phyloP scores from a whole-genome alignment of 2,329 filamentous ascomycete genomes.

The Neospermospora avenae region DNA sequence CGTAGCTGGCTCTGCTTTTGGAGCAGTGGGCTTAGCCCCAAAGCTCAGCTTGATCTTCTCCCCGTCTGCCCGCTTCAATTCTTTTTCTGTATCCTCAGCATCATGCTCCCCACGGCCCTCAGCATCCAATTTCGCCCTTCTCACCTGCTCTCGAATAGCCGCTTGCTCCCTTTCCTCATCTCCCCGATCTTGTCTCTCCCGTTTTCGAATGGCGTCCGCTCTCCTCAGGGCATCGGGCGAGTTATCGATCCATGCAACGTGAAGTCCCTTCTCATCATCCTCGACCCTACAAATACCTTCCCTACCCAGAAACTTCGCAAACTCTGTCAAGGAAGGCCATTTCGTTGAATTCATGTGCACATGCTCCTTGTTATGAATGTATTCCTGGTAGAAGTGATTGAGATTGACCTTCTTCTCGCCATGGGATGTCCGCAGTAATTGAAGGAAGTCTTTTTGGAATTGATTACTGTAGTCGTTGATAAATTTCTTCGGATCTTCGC shows the following conservation, averaged over 20 bases:
- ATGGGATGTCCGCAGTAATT: slow-evolving; percentile 75
- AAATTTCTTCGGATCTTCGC: slow-evolving; percentile 79
- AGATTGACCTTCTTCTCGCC: slow-evolving; percentile 86
- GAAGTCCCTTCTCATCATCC: slow-evolving; percentile 81
- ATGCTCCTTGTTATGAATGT: slow-evolving; percentile 84
- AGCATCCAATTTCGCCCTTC: slow-evolving; percentile 63
- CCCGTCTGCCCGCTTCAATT: slow-evolving; percentile 62
- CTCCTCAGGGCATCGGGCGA: slow-evolving; percentile 79
- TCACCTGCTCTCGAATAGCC: slow-evolving; percentile 80
- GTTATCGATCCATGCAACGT: slow-evolving; percentile 89
- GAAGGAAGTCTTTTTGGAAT: slow-evolving; percentile 77
- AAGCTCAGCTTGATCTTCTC: slow-evolving; percentile 74
- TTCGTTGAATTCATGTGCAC: slow-evolving; percentile 92
- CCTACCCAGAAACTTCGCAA: slow-evolving; percentile 79
- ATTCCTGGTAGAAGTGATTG: slow-evolving; percentile 94
- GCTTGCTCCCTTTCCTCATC: slow-evolving; percentile 87
- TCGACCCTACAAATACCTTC: slow-evolving; percentile 89
- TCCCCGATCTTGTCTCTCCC: slow-evolving; percentile 83
- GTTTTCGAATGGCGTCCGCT: slow-evolving; percentile 76
- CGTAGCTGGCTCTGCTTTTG: slow-evolving; percentile 18
- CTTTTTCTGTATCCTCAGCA: slow-evolving; percentile 42
- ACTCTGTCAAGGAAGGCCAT: slow-evolving; percentile 85
- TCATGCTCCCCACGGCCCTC: slow-evolving; percentile 44
- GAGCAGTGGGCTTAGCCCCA: slow-evolving; percentile 39
- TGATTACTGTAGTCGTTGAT: slow-evolving; percentile 80